These are phyloP conservation scores for Candida verbasci DNA, from an alignment of 805 yeast species.

Conservation along the genomic window DNA sequence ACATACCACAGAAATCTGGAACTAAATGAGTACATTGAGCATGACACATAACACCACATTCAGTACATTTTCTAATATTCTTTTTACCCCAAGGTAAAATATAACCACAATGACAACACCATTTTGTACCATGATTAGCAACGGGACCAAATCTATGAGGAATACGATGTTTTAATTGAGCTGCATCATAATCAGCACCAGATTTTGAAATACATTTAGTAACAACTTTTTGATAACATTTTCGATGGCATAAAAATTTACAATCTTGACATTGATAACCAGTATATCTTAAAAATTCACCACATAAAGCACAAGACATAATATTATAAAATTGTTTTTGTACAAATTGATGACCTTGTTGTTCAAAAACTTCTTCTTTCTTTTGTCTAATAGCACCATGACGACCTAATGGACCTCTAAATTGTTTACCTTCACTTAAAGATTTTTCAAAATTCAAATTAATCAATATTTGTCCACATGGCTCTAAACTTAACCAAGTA, in stretches of 20 bases:
- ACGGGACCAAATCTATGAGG: constrained; percentile 96
- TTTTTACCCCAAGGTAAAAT: constrained; percentile 92
- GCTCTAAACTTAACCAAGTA: constrained; percentile 89
- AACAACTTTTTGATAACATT: constrained; percentile 75
- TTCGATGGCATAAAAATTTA: constrained; percentile 73
- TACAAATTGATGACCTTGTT: constrained; percentile 95
- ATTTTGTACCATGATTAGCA: constrained; percentile 90
- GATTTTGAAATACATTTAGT: constrained; percentile 81
- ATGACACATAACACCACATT: constrained; percentile 95
- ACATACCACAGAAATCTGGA: constrained; percentile 98
- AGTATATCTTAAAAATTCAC: constrained; percentile 86
- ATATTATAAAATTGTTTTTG: constrained; percentile 93
- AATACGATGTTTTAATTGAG: constrained; percentile 87
- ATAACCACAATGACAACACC: constrained; percentile 99
- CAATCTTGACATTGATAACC: constrained; percentile 87
- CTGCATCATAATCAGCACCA: constrained; percentile 71
- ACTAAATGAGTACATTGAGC: constrained; percentile 88
- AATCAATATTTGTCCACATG: constrained; percentile 84
- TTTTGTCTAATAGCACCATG: constrained; percentile 97
- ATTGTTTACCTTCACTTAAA: constrained; percentile 31
- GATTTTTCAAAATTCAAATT: constrained; percentile 75
- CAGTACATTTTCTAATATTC: constrained; percentile 86
- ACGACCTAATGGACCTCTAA: constrained; percentile 57
- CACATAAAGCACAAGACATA: constrained; percentile 97
- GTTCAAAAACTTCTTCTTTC: constrained; percentile 86